Conservation (phyloP, 768 basidiomycete species). For the Tulasnella sp. region DNA sequence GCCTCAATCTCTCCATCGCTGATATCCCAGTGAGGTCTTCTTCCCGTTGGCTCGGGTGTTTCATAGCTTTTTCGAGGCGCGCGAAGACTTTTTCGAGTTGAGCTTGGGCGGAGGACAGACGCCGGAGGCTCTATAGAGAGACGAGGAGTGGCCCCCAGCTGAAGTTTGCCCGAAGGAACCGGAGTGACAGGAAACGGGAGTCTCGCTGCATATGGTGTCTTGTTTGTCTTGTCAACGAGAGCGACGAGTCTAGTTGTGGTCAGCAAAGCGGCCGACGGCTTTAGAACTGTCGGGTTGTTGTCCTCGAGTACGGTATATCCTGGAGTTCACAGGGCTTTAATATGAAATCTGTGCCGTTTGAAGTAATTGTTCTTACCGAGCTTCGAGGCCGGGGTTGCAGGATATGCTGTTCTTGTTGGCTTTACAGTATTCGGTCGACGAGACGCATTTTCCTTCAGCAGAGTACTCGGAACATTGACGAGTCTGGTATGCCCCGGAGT, state of each 20-base stretch:
- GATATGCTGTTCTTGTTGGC: constrained; percentile 15
- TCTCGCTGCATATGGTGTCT: constrained; percentile 18
- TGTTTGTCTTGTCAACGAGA: constrained; percentile 27
- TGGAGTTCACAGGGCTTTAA: not conserved
- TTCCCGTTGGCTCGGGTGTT: constrained; percentile 62
- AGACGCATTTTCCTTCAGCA: constrained; percentile 23
- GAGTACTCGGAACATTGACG: constrained; percentile 8
- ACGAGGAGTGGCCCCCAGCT: not conserved
- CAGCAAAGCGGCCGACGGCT: not conserved
- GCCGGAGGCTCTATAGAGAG: not conserved
- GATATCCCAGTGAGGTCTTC: constrained; percentile 63
- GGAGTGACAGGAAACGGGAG: constrained; percentile 19
- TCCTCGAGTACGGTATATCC: not conserved
- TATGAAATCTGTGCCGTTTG: not conserved
- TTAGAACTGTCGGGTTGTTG: not conserved
- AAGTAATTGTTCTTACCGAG: not conserved
- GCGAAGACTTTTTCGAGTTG: constrained; percentile 59
- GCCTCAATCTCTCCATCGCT: constrained; percentile 48
- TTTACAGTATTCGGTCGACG: constrained; percentile 8
- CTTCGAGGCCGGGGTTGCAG: constrained; percentile 16
- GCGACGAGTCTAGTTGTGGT: not conserved
- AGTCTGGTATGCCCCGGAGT: constrained; percentile 1
- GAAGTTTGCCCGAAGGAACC: constrained; percentile 14
- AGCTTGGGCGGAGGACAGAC: constrained; percentile 47
- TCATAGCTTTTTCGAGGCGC: constrained; percentile 53